Evolutionary conservation across 495 filamentous ascomycete species (phyloP).

Genomic region (Trichoderma virens): DNA sequence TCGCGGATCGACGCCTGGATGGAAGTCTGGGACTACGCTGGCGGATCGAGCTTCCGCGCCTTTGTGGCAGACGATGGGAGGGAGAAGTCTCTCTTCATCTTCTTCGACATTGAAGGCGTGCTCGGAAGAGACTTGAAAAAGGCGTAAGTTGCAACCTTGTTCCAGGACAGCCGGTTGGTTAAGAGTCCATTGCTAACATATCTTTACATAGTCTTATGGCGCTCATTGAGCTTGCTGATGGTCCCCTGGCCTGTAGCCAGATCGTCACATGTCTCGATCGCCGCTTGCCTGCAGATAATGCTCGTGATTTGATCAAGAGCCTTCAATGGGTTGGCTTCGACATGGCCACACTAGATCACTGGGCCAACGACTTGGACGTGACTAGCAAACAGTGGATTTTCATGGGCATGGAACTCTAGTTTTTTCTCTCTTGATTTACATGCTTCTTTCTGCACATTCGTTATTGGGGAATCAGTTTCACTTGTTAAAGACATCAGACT

Average conservation of each 20-base stretch:
- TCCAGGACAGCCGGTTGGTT: constrained; percentile 11
- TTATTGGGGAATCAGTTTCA: constrained; percentile 7
- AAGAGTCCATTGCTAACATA: constrained; percentile 10
- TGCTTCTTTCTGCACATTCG: constrained; percentile 12
- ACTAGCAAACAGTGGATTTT: constrained; percentile 74
- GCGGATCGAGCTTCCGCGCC: constrained; percentile 73
- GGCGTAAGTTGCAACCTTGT: constrained; percentile 54
- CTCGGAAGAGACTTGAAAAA: constrained; percentile 72
- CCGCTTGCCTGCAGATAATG: constrained; percentile 46
- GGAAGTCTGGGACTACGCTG: constrained; percentile 85
- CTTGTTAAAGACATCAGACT: too few relatives aligned
- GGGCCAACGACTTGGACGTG: constrained; percentile 49
- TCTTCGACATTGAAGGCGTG: constrained; percentile 61
- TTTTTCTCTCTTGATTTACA: constrained; percentile 18
- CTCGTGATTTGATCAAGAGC: constrained; percentile 61
- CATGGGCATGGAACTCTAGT: constrained; percentile 72
- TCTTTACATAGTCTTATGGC: constrained; percentile 64
- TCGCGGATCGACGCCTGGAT: constrained; percentile 45
- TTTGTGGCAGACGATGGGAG: constrained; percentile 61
- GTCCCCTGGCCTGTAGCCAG: constrained; percentile 62
- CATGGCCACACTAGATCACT: constrained; percentile 66
- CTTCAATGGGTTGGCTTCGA: constrained; percentile 92
- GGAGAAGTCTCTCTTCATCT: constrained; percentile 74
- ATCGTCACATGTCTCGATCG: constrained; percentile 78
- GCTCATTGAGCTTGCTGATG: constrained; percentile 76